Evolutionary conservation across 345 rosid genomes (phyloP).

Genomic region (Sisymbrium altissimum): DNA sequence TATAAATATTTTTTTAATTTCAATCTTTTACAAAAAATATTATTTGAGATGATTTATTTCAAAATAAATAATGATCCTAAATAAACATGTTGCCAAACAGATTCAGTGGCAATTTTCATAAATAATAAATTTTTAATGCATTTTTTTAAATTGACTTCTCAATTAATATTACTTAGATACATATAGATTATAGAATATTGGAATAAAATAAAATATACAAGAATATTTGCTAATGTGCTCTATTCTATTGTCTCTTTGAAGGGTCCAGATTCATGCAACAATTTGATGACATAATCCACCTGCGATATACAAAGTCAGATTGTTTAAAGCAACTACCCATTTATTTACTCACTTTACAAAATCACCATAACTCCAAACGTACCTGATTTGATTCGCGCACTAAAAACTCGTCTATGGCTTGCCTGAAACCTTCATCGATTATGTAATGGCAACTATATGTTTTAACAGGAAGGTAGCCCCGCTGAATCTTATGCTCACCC

Average conservation of each 20-base stretch:
- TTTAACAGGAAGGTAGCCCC: slow-evolving; percentile 83
- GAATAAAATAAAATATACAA: neutral
- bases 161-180: no score
- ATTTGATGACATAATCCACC: slow-evolving; percentile 68
- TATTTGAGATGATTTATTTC: no score
- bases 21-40: no score
- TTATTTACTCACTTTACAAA: neutral
- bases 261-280: slow-evolving; percentile 72
- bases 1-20: no score
- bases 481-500: slow-evolving; percentile 95
- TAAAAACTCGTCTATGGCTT: slow-evolving; percentile 64
- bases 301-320: slow-evolving; percentile 32
- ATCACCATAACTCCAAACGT: neutral
- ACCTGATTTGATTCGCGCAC: slow-evolving; percentile 81
- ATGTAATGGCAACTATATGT: slow-evolving; percentile 94
- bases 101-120: no score
- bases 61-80: no score
- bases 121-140: no score
- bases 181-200: no score
- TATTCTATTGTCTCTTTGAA: slow-evolving; percentile 60
- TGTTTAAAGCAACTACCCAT: neutral
- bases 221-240: slow-evolving; percentile 3
- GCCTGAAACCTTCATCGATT: slow-evolving; percentile 56
- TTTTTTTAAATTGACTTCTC: no score
- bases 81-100: no score